A percentile compares a stretch with the other conserved stretches of the same genome.
Evolutionary conservation across 2,329 filamentous ascomycete genomes (phyloP).

Genomic region (Sclerotinia sclerotiorum): DNA sequence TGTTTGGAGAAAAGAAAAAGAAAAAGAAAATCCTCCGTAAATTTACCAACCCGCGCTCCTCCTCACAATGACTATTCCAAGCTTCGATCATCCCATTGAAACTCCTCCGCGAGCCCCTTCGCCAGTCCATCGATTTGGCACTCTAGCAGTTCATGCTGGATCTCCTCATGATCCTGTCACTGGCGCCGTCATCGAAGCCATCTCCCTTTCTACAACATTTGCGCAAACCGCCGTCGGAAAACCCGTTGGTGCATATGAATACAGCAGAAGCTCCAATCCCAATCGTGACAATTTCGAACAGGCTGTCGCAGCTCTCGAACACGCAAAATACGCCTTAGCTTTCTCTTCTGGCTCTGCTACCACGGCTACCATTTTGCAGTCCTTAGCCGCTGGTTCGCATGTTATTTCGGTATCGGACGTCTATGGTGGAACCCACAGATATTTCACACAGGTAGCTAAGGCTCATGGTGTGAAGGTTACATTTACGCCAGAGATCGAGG

Average conservation of each 20-base stretch:
- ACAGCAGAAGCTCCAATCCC: slow-evolving; percentile 89
- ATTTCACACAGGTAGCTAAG: slow-evolving; percentile 96
- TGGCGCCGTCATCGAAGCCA: slow-evolving; percentile 92
- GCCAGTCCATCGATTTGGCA: slow-evolving; percentile 81
- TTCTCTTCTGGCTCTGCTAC: slow-evolving; percentile 94
- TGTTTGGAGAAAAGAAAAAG: not conserved
- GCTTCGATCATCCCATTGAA: slow-evolving; percentile 57
- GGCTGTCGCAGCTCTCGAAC: slow-evolving; percentile 87
- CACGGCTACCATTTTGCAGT: slow-evolving; percentile 90
- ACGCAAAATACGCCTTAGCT: slow-evolving; percentile 87
- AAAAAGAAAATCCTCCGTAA: not conserved
- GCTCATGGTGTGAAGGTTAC: slow-evolving; percentile 93
- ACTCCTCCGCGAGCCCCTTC: slow-evolving; percentile 73
- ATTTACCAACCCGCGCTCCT: not conserved
- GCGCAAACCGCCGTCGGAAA: slow-evolving; percentile 86
- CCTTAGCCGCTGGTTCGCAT: slow-evolving; percentile 84
- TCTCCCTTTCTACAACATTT: slow-evolving; percentile 95
- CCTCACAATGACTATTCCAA: slow-evolving; percentile 31
- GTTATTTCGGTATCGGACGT: slow-evolving; percentile 96
- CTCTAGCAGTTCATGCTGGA: slow-evolving; percentile 91
- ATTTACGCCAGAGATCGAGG: slow-evolving; percentile 89
- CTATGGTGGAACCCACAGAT: slow-evolving; percentile 95
- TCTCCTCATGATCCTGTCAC: slow-evolving; percentile 86
- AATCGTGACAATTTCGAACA: slow-evolving; percentile 94
- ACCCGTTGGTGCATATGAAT: slow-evolving; percentile 88